These are phyloP conservation scores for Forsythia viridissima DNA, from an alignment of 257 asterid genomes.

Conservation along the genomic window DNA sequence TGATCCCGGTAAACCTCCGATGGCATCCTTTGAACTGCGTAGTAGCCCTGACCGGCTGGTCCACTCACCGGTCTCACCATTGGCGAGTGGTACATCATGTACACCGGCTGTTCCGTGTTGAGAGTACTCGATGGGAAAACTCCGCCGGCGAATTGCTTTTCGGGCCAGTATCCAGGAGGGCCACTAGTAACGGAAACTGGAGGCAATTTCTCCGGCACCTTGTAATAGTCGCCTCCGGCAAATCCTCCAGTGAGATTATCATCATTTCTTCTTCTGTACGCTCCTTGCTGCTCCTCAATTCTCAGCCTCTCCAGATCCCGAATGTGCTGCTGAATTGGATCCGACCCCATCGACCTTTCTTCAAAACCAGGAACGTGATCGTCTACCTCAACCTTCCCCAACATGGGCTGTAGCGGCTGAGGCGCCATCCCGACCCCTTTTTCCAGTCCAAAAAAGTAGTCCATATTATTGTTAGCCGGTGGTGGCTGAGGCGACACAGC, in stretches of 20 bases:
- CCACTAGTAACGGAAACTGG: constrained; percentile 43
- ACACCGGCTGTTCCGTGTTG: constrained; percentile 64
- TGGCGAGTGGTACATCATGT: constrained; percentile 75
- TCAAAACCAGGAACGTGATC: constrained; percentile 36
- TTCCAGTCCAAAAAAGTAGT: constrained; percentile 76
- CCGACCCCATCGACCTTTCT: constrained; percentile 51
- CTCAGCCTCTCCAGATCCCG: constrained; percentile 86
- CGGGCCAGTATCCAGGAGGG: constrained; percentile 61
- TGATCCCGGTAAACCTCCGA: constrained; percentile 66
- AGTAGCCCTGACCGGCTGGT: constrained; percentile 66
- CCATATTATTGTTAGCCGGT: constrained; percentile 41
- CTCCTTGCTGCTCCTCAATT: constrained; percentile 72
- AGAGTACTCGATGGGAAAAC: constrained; percentile 45
- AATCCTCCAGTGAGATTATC: constrained; percentile 50
- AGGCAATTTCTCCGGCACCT: constrained; percentile 52
- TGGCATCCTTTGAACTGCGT: constrained; percentile 70
- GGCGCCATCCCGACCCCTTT: constrained; percentile 28
- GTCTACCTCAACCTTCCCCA: constrained; percentile 37
- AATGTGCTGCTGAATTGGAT: constrained; percentile 96
- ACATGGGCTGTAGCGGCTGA: constrained; percentile 20
- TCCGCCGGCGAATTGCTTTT: constrained; percentile 60
- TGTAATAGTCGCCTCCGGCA: constrained; percentile 63
- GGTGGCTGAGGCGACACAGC: constrained; percentile 32
- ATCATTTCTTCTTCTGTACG: constrained; percentile 58
- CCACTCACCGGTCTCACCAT: constrained; percentile 60